Percentiles rank a stretch among this genome's conserved stretches.
Evolutionary conservation across 768 basidiomycete genomes (phyloP).

Genomic region (Tulasnella sp.): DNA sequence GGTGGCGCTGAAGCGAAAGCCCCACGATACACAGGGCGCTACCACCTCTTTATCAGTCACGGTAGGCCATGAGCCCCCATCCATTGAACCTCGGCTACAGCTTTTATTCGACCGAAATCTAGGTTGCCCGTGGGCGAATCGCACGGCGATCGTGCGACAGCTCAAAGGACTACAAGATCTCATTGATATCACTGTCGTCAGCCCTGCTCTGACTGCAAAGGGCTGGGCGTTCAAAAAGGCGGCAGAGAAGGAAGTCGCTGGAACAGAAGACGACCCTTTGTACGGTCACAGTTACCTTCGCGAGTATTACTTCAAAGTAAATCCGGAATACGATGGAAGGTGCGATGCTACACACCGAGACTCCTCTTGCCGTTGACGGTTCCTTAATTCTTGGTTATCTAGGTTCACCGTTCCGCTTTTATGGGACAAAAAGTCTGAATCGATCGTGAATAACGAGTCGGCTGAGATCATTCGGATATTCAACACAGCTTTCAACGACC

Average conservation of each 20-base stretch:
- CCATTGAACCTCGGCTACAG: neutral
- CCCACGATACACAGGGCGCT: neutral
- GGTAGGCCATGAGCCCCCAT: neutral
- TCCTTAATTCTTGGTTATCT: neutral
- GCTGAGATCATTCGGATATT: slow-evolving; percentile 92
- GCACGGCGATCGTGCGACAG: slow-evolving; percentile 78
- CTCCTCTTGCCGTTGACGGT: neutral
- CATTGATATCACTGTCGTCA: slow-evolving; percentile 76
- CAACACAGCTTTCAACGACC: slow-evolving; percentile 72
- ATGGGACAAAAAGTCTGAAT: slow-evolving; percentile 82
- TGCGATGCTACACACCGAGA: slow-evolving; percentile 24
- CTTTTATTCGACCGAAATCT: no score
- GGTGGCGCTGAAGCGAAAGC: neutral
- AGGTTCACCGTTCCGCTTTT: slow-evolving; percentile 81
- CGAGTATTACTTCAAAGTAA: slow-evolving; percentile 73
- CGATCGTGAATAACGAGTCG: slow-evolving; percentile 93
- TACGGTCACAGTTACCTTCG: slow-evolving; percentile 59
- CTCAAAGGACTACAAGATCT: slow-evolving; percentile 85
- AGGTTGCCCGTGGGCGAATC: slow-evolving; percentile 85
- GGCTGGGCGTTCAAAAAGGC: slow-evolving; percentile 82
- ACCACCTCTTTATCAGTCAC: neutral
- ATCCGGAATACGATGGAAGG: slow-evolving; percentile 64
- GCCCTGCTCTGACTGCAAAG: slow-evolving; percentile 69
- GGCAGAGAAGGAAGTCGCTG: slow-evolving; percentile 47
- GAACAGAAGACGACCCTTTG: slow-evolving; percentile 64